Conservation (phyloP, 2,329 filamentous ascomycete species). For the Neofusicoccum parvum region DNA sequence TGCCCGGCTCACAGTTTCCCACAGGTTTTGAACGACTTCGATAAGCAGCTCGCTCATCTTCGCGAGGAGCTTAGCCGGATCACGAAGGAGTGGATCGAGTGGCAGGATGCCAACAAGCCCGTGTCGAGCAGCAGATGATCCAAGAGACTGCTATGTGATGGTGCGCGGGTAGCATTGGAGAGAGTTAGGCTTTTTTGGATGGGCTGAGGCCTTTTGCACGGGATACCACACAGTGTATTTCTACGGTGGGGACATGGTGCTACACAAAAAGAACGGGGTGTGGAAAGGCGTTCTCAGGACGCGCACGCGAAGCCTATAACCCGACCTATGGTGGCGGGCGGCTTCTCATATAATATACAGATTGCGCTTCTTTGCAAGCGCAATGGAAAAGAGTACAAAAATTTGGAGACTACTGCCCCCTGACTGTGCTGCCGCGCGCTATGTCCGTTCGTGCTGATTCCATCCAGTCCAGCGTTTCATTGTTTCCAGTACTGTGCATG, state of each 20-base stretch:
- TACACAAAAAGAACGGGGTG: constrained; percentile 12
- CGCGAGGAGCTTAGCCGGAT: constrained; percentile 66
- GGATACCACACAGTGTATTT: constrained; percentile 19
- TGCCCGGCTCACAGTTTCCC: constrained; percentile 25
- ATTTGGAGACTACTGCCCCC: not conserved
- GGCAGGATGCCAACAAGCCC: constrained; percentile 41
- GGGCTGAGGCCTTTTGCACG: constrained; percentile 10
- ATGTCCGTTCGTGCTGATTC: not conserved
- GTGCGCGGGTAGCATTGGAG: constrained; percentile 1
- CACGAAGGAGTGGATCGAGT: constrained; percentile 61
- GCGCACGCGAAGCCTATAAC: not conserved
- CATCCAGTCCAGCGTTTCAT: constrained; percentile 2
- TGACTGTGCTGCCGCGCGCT: not conserved
- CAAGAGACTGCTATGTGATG: not conserved
- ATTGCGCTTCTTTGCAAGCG: not conserved
- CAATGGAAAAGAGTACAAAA: not conserved
- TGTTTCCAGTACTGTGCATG: not conserved
- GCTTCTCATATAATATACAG: constrained; percentile 13
- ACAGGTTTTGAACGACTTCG: constrained; percentile 78
- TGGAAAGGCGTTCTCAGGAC: constrained; percentile 7
- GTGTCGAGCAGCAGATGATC: constrained; percentile 11
- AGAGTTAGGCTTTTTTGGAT: constrained; percentile 11
- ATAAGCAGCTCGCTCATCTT: constrained; percentile 75
- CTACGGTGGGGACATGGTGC: constrained; percentile 13
- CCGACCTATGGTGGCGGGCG: not conserved